phyloP scores from a whole-genome alignment of 164 flowering plant genomes.

The Kalanchoe fedtschenkoi region DNA sequence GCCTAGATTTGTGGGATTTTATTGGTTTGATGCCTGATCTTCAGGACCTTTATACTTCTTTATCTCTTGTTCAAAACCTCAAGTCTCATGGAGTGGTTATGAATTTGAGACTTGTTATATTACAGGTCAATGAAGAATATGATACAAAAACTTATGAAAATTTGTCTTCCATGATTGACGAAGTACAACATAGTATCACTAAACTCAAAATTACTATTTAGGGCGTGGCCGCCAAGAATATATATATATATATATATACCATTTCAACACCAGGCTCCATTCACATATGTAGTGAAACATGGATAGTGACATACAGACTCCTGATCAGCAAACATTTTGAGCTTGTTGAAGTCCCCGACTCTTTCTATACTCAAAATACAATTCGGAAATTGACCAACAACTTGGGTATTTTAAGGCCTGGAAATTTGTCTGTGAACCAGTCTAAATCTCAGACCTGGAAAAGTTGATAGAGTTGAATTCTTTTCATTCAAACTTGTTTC shows the following conservation, averaged over 20 bases:
- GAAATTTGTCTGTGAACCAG: too few relatives aligned
- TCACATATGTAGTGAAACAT: neutral
- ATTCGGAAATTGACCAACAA: neutral
- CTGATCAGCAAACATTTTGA: neutral
- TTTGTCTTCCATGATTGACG: too few relatives aligned
- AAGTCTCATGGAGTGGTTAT: slow-evolving; percentile 2
- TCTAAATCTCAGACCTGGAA: too few relatives aligned
- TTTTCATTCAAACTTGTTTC: too few relatives aligned
- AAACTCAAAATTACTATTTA: neutral
- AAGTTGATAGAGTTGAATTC: too few relatives aligned
- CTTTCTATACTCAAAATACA: neutral
- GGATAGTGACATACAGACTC: neutral
- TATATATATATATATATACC: neutral
- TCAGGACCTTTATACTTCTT: neutral
- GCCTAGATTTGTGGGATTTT: neutral
- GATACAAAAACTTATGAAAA: too few relatives aligned
- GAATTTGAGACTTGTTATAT: neutral
- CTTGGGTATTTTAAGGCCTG: neutral
- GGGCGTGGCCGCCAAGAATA: neutral
- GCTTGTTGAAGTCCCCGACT: neutral
- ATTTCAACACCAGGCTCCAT: neutral
- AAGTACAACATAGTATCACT: too few relatives aligned
- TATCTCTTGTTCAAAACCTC: neutral
- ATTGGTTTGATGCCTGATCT: neutral
- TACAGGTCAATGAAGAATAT: too few relatives aligned